These are phyloP conservation scores for Russula brevipes DNA, from an alignment of 768 basidiomycete genomes.

Conservation along the genomic window DNA sequence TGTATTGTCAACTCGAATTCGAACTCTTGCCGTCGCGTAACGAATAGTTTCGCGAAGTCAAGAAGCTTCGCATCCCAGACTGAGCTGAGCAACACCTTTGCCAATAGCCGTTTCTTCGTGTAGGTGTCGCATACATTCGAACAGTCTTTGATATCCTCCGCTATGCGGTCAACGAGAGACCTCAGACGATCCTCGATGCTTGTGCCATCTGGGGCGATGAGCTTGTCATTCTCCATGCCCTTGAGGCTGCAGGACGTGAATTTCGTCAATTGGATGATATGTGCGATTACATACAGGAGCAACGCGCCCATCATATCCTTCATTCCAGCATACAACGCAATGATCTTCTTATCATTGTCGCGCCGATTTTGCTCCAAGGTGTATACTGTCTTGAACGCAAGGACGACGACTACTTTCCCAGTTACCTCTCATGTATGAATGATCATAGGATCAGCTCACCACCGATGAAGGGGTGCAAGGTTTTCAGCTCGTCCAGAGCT, in stretches of 20 bases:
- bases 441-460: slow-evolving; percentile 19
- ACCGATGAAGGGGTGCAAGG: slow-evolving; percentile 30
- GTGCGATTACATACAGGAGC: slow-evolving; percentile 4
- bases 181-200: slow-evolving; percentile 36
- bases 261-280: too few species aligned
- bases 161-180: slow-evolving; percentile 29
- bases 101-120: slow-evolving; percentile 30
- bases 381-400: slow-evolving; percentile 47
- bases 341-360: slow-evolving; percentile 48
- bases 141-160: slow-evolving; percentile 33
- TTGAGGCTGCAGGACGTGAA: slow-evolving; percentile 29
- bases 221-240: slow-evolving; percentile 31
- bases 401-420: slow-evolving; percentile 38
- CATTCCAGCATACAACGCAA: slow-evolving; percentile 46
- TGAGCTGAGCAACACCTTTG: slow-evolving; percentile 30
- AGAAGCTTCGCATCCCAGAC: slow-evolving; percentile 31
- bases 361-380: slow-evolving; percentile 44
- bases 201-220: slow-evolving; percentile 32
- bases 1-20: slow-evolving; percentile 32
- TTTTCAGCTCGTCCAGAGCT: slow-evolving; percentile 30
- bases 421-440: neutral
- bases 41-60: slow-evolving; percentile 28
- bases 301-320: slow-evolving; percentile 40
- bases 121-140: slow-evolving; percentile 35
- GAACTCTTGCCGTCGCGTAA: slow-evolving; percentile 28